Base-by-base conservation (phyloP, 352 stramenopile species). In the Achlya hypogyna region DNA sequence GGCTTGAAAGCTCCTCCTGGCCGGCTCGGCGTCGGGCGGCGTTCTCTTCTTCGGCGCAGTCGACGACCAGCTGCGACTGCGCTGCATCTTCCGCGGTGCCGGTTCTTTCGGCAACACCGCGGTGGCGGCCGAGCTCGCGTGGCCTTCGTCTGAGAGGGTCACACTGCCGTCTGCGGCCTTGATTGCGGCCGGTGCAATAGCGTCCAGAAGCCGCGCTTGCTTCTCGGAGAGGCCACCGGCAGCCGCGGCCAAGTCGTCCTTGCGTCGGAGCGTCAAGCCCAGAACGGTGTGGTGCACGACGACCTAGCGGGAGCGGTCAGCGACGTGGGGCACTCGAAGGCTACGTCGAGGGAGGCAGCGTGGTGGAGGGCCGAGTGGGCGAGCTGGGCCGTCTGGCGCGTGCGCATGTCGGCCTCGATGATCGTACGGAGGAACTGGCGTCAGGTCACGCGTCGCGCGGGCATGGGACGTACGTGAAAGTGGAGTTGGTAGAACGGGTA, bases 401-500 rank as follows among this genome's bases (percentile, higher is more conserved):
- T 32, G 49, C 43, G 47, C 8, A 70, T 43, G 45, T 91, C 80
- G 56, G 88, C 89, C 54, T 93, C 84, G 25, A 88, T 76, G 42
- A 93, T 69, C 69, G 84, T 74, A 0, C 82, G 81, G 14, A 93
- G 70, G 2, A 91, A 4, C 84, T 89, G 62, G 31, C 65, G 38
- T 2, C 53, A 3, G 2, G 16, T 1, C 22, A 4, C 8, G 31
- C n/a, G 23, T 20, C 6, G 34, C 20, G 27, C n/a, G 16, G 20
- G 2, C 22, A 56, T 51, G 51, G 10, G 22, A 52, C n/a, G 54
- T 71, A 94, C 85, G 67, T 78, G 71, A 69, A 91, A 94, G 58
- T 94, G 82, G 16, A 94, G 77, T 14, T 84, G 84, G 68, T 94
- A 94, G 72, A 94, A 91, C 10, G 85, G 85, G 51, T 91, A 94